Base-by-base conservation (phyloP, 1,284 basidiomycete genomes). In the Cryptococcus sp. region DNA sequence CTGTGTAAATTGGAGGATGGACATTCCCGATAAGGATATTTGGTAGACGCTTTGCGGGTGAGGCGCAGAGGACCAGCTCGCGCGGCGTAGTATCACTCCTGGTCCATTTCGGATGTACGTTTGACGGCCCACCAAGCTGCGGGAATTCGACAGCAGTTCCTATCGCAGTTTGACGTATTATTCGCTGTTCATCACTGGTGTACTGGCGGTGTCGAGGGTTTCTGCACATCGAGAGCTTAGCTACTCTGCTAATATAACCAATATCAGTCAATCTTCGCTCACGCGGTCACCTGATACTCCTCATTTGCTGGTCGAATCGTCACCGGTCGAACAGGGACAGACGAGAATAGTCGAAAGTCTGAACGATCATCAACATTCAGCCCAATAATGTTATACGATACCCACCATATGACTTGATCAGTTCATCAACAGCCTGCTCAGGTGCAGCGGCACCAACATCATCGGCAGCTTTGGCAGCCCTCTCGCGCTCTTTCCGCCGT, bases 401-500 rank as follows among this genome's bases (percentile, higher is more conserved):
- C 23, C 30, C 10, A 15, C 27, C 10, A 30, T 27, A 16, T 22
- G 10, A 23, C 23, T 16, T n/a, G 42, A 45, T 45, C 13, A 4
- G 42, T 8, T 22, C n/a, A 45, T 19, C 42, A 7, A 41, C 13
- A 17, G 22, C 62, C 20, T 60, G 61, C 5, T 40, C 53, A 7
- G 53, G 54, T n/a, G 54, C 63, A 2, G 43, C 52, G 10, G 27
- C 47, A 30, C 25, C 54, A 19, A n/a, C 3, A 35, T 45, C 49
- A 17, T 45, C 48, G 16, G 54, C 62, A 3, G 52, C 45, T 50
- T 58, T 67, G 30, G 58, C 52, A 5, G 47, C 42, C n/a, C 70
- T 60, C 47, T 75, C 74, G 47, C 74, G 55, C 62, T 77, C 72
- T 51, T 73, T 75, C 43, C 72, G 52, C 27, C 75, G 59, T 49